Conservation (phyloP, 805 yeast genomes). For the Lachancea thermotolerans region DNA sequence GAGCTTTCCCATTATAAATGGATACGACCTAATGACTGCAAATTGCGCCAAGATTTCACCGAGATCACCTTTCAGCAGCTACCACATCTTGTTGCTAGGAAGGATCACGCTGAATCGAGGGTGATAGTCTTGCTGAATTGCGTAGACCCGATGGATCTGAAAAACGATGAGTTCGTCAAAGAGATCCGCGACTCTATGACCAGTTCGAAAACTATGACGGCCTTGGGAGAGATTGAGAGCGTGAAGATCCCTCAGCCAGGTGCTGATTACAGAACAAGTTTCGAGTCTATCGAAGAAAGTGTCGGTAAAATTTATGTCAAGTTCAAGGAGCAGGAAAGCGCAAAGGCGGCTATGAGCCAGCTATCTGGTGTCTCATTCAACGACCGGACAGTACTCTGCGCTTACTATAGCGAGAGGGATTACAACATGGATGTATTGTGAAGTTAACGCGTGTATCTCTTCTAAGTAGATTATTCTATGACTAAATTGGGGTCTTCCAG, state of each 20-base stretch:
- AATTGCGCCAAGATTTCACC: slow-evolving; percentile 15
- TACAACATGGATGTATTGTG: slow-evolving; percentile 35
- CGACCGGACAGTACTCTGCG: slow-evolving; percentile 61
- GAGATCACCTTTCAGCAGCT: slow-evolving; percentile 33
- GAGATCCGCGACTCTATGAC: slow-evolving; percentile 48
- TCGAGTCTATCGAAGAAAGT: slow-evolving; percentile 44
- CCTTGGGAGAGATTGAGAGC: slow-evolving; percentile 38
- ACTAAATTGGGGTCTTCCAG: slow-evolving; percentile 18
- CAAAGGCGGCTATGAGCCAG: slow-evolving; percentile 48
- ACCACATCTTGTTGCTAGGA: slow-evolving; percentile 30
- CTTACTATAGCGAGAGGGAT: slow-evolving; percentile 55
- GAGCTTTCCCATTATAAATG: background rate
- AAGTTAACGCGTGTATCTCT: background rate
- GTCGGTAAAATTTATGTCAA: slow-evolving; percentile 69
- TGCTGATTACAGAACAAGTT: slow-evolving; percentile 37
- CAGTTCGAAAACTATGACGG: slow-evolving; percentile 35
- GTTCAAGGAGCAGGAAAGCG: slow-evolving; percentile 45
- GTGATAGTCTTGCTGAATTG: slow-evolving; percentile 64
- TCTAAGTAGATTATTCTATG: background rate
- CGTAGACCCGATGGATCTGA: slow-evolving; percentile 57
- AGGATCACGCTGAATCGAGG: slow-evolving; percentile 26
- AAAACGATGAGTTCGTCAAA: slow-evolving; percentile 41
- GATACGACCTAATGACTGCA: slow-evolving; percentile 22
- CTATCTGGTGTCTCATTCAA: slow-evolving; percentile 62
- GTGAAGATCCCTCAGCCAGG: slow-evolving; percentile 57